These are phyloP conservation scores for Tetradesmus obliquus DNA, from an alignment of 139 green algal species.

Conservation along the genomic window DNA sequence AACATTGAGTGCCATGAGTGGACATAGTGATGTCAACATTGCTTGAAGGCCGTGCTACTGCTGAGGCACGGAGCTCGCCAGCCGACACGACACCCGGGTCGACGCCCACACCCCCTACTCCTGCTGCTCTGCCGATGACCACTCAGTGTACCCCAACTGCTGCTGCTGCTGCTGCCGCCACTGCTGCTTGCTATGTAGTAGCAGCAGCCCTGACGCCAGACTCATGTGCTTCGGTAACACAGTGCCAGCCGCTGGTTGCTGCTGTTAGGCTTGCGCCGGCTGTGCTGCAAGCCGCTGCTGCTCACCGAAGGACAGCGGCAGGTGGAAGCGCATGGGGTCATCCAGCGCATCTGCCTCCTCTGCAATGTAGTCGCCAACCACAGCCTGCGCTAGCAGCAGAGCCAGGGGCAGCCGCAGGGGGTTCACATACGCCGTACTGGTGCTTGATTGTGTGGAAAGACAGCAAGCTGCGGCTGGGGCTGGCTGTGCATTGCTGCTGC, in stretches of 20 bases:
- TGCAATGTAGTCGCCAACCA: constrained; percentile 11
- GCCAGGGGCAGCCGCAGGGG: neutral
- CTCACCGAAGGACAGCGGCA: constrained; percentile 73
- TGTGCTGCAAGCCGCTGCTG: neutral
- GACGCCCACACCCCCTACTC: no score
- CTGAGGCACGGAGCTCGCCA: neutral
- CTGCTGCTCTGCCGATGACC: neutral
- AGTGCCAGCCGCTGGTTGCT: neutral
- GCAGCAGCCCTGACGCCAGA: neutral
- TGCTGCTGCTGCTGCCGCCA: neutral
- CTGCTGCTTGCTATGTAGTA: neutral
- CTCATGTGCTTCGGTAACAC: neutral
- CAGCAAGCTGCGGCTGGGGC: neutral
- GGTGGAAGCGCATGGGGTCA: constrained; percentile 51
- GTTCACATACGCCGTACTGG: neutral
- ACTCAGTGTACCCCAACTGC: neutral
- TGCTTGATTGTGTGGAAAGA: neutral
- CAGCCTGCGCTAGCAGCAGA: neutral
- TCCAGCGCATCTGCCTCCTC: constrained; percentile 53
- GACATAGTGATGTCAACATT: neutral
- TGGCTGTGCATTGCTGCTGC: neutral
- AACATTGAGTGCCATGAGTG: neutral
- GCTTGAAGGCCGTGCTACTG: no score
- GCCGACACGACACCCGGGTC: neutral
- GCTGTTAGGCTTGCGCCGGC: neutral